Evolutionary conservation across 306 rosid species (phyloP), one percentile per base, ranked within the genome.

Genomic region (Castanea crenata): DNA sequence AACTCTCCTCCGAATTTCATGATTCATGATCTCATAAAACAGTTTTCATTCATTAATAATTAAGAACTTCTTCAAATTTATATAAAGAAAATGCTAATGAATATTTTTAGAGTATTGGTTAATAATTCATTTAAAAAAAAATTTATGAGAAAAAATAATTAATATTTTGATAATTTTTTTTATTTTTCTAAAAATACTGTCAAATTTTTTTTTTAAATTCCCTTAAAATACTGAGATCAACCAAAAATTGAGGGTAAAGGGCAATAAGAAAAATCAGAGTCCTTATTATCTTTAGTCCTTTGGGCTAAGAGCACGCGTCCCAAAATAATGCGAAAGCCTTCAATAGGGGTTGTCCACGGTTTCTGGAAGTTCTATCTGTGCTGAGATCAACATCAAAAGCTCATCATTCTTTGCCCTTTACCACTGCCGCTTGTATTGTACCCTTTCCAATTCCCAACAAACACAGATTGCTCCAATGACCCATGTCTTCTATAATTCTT

Each of bases 401-500:
- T 75, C 91, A 84, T 89, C 91, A 89, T 89, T 86, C 86, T 81
- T 91, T 87, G 80, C 93, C 82, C 69, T 58, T 35, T 74, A 41
- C 59, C 83, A 70, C 85, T 83, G 78, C 86, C 6, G 56, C 64
- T 20, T 21, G 11, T 7, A 41, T 41, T 68, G 41, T 31, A 55
- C 46, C 20, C 63, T 68, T 25, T 55, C 75, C 49, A 55, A 49
- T 68, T 73, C 69, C 81, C 72, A 78, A 9, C 61, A 34, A 15
- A 56, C 4, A 15, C 2, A 25, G 4, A 12, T 52, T 23, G n/a
- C 35, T 59, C 59, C 5, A 12, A 62, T 46, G 25, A 54, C 41
- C 71, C 73, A 57, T 62, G 69, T 29, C 16, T 41, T 15, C 25
- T 25, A 7, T 67, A 5, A 32, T 69, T 23, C 25, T 3, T 55